Evolutionary conservation across 139 green algal species (phyloP), one percentile per base, ranked within the genome.

Genomic region (Micractinium sp.): DNA sequence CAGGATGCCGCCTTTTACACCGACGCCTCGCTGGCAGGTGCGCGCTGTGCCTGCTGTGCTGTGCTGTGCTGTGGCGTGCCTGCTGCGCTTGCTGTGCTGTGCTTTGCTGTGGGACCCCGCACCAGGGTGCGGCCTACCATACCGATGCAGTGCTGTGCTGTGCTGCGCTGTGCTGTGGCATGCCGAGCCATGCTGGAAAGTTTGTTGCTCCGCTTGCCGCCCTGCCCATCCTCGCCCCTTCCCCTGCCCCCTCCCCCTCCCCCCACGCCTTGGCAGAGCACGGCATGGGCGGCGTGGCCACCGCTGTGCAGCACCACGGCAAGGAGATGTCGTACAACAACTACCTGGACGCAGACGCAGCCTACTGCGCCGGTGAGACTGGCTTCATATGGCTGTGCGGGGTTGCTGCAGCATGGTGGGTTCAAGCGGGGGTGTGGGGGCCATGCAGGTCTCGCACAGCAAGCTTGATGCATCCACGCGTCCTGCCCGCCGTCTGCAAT

Each of bases 281-380:
- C 36, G 90, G 82, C 61, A 83, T 88, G 66, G 97, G 97, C 18
- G 98, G 98, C 66, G 95, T 99, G 67, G 98, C 94, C 76, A 96
- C 93, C 61, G 92, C 94, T 25, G 87, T 96, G 27, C 96, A 98
- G 94, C 98, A 99, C 92, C 95, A 99, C 82, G 97, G 98, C 93
- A 99, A 99, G 94, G 96, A 99, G 93, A 99, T 99, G 98, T 96
- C 88, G 0, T 99, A 99, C 96, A 99, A 99, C 95, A 99, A 99
- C 94, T 99, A 99, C 91, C 91, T 99, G 87, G 98, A 99, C 87
- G 96, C 96, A 0, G 97, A 99, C 78, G 97, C 97, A 9, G 82
- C 82, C 61, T 87, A 87, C 82, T 84, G 41, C 13, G 12, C 78
- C 14, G 78, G 78, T 84, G 22, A 73, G 63, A 3, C 14, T 73